phyloP scores from a whole-genome alignment of 208 protist genomes.

The Acanthamoeba lenticulata region DNA sequence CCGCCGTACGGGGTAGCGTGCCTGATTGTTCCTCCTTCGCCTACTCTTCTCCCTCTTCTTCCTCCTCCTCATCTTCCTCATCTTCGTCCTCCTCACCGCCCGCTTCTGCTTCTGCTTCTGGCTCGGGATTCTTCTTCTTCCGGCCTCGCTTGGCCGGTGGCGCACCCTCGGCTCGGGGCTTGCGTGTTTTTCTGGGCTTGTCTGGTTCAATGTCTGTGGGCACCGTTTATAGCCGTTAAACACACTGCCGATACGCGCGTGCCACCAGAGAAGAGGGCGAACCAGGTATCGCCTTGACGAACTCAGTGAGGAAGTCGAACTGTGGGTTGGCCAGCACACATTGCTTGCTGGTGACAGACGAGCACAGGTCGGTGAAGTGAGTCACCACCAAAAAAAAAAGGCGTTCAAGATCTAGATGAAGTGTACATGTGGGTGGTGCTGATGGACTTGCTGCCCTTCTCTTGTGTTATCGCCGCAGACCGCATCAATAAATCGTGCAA shows the following conservation, averaged over 20 bases:
- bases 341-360: conserved; percentile 52
- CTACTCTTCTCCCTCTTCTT: background rate
- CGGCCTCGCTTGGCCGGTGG: conserved; percentile 3
- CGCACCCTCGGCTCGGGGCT: conserved; percentile 50
- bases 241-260: background rate
- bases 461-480: background rate
- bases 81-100: background rate
- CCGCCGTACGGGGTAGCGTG: too few species aligned
- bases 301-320: conserved; percentile 29
- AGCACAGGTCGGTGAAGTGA: background rate
- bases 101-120: background rate
- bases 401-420: too few species aligned
- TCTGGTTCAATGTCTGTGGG: conserved; percentile 2
- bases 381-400: background rate
- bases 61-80: background rate
- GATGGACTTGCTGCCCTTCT: conserved; percentile 20
- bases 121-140: background rate
- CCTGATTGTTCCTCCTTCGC: too few species aligned
- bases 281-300: conserved; percentile 33
- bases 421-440: conserved; percentile 36
- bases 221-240: background rate
- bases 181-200: conserved; percentile 11
- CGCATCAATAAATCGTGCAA: conserved; percentile 11
- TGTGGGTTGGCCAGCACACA: background rate
- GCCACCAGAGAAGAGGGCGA: background rate